phyloP scores from a whole-genome alignment of 2,329 filamentous ascomycete genomes.

The Penicillium sp. region DNA sequence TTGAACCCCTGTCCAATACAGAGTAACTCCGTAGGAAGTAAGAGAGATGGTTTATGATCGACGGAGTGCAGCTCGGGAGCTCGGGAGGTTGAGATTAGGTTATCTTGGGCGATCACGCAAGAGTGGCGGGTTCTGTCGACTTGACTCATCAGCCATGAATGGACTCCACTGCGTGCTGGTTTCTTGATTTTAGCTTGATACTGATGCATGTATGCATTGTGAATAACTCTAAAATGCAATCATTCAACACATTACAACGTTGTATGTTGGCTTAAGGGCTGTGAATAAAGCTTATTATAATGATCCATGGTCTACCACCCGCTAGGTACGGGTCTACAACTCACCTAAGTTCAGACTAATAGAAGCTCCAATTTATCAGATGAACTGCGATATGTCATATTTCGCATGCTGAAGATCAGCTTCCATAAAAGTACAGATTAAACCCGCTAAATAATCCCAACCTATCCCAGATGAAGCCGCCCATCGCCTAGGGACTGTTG shows the following conservation, averaged over 20 bases:
- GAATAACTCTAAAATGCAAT: too few species aligned
- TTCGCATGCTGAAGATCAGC: conserved; percentile 11
- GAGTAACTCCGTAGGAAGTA: background rate
- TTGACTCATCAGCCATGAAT: conserved; percentile 1
- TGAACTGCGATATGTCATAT: conserved; percentile 7
- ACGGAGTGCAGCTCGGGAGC: conserved; percentile 1
- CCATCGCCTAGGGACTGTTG: conserved; percentile 32
- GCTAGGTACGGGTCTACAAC: background rate
- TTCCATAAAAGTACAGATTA: conserved; percentile 24
- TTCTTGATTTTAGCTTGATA: too few species aligned
- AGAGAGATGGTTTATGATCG: background rate
- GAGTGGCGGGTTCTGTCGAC: conserved; percentile 24
- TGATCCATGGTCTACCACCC: background rate
- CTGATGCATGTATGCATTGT: too few species aligned
- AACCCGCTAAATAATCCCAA: conserved; percentile 6
- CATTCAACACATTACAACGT: background rate
- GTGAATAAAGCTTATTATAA: background rate
- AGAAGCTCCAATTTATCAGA: background rate
- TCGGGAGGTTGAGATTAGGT: conserved; percentile 20
- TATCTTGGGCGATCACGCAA: conserved; percentile 29
- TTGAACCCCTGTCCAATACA: background rate
- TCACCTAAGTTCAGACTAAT: background rate
- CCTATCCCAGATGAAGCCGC: conserved; percentile 23
- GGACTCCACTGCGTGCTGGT: too few species aligned
- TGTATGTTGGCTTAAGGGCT: background rate